Evolutionary conservation across 2,329 filamentous ascomycete species (phyloP).

Genomic region (Xylariaceae sp.): DNA sequence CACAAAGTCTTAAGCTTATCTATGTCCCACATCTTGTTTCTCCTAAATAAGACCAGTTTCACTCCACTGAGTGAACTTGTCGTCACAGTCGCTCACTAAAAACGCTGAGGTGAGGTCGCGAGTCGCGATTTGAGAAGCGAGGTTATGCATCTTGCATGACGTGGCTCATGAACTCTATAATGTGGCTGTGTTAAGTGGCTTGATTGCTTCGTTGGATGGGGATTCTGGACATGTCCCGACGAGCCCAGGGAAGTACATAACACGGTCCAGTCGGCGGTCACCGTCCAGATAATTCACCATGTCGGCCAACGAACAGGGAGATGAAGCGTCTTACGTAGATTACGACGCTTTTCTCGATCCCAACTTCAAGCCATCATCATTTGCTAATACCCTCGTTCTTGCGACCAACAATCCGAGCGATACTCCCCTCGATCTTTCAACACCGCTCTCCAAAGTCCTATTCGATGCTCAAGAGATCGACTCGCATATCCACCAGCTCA

Average conservation of each 20-base stretch:
- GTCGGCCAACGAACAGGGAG: constrained; percentile 36
- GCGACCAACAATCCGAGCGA: constrained; percentile 90
- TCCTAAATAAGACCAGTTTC: too few relatives aligned
- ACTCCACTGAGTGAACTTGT: too few relatives aligned
- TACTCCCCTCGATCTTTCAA: constrained; percentile 85
- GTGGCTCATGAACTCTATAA: too few relatives aligned
- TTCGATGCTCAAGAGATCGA: constrained; percentile 98
- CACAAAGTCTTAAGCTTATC: too few relatives aligned
- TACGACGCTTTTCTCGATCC: constrained; percentile 86
- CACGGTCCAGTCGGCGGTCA: background rate
- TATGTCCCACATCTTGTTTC: too few relatives aligned
- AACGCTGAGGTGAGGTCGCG: too few relatives aligned
- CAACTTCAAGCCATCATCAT: constrained; percentile 71
- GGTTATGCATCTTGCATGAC: too few relatives aligned
- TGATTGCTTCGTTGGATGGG: too few relatives aligned
- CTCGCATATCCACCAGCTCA: constrained; percentile 86
- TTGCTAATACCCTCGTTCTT: constrained; percentile 84
- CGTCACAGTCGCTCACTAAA: too few relatives aligned
- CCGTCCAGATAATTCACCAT: constrained; percentile 20
- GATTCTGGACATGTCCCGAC: background rate
- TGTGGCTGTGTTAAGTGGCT: too few relatives aligned
- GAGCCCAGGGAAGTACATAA: too few relatives aligned
- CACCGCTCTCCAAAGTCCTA: constrained; percentile 84
- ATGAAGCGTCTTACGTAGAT: constrained; percentile 84
- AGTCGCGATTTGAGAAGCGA: too few relatives aligned